Evolutionary conservation across 2,329 filamentous ascomycete genomes (phyloP), one percentile per base, ranked within the genome.

Genomic region (Amphichorda felina): DNA sequence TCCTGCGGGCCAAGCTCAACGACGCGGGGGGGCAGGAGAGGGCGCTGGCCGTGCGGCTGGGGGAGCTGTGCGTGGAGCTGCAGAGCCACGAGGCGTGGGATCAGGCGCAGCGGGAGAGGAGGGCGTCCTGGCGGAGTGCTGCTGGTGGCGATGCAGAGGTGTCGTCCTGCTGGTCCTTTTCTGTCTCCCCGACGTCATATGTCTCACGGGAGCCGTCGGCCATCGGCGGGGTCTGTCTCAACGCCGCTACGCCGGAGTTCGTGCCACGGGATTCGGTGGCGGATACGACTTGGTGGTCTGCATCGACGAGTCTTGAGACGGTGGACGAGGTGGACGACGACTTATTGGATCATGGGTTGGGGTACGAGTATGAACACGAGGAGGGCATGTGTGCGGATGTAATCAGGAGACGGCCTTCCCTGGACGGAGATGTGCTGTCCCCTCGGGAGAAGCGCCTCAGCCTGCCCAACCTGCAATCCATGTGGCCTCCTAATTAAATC

Each of bases 1-100:
- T 62, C 37, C 40, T 72, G 9, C 59, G 50, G 32, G 52, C 51
- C 34, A 61, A 60, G 38, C 57, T 75, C 22, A 46, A 52, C n/a
- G 55, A 64, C 30, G 61, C 57, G 0, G 59, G 61, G 3, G 54
- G 60, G 35, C 64, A 72, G 43, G 63, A 75, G 44, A 59, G 53
- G 36, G 43, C 53, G 13, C 60, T 72, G 6, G 48, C 66, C 27
- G 38, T 53, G 13, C 55, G 68, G 3, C 51, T 75, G n/a, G 53
- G 60, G 10, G 68, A 74, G 38, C 43, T 75, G 11, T 56, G 61
- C 24, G 49, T 65, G 13, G 68, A 75, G 48, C 59, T 68, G 11
- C 60, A 63, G 42, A 62, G 58, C 27, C 56, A 59, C 3, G 59
- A 64, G 35, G 50, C 59, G 3, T 60, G 56, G 56, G 44, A 45